Percentiles rank a stretch among this genome's conserved stretches.
These are phyloP conservation scores for Coniochaeta ligniaria DNA, from an alignment of 2,329 filamentous ascomycete genomes.

Conservation along the genomic window DNA sequence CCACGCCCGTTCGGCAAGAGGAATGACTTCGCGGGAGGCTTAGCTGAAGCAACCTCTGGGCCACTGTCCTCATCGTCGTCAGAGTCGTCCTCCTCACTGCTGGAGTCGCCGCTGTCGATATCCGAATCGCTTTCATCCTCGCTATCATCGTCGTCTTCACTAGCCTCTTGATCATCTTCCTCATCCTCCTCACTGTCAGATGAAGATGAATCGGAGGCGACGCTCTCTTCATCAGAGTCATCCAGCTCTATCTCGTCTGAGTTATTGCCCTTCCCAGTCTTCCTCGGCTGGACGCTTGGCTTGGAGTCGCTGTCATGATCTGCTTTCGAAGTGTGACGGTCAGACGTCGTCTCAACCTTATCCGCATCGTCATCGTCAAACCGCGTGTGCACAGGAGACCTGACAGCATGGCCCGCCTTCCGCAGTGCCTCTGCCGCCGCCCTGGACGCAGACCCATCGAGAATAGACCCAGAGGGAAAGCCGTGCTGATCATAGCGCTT, in stretches of 20 bases:
- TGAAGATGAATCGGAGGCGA: slow-evolving; percentile 5
- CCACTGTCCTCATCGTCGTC: slow-evolving; percentile 7
- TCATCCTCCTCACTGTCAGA: slow-evolving; percentile 11
- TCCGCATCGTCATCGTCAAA: slow-evolving; percentile 8
- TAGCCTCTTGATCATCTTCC: slow-evolving; percentile 10
- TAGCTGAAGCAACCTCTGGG: neutral
- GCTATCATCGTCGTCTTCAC: slow-evolving; percentile 14
- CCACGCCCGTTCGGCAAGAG: slow-evolving; percentile 8
- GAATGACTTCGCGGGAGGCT: neutral
- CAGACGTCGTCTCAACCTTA: neutral
- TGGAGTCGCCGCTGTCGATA: slow-evolving; percentile 4
- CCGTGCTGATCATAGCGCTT: slow-evolving; percentile 28
- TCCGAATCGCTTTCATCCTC: slow-evolving; percentile 5
- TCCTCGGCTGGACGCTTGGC: neutral
- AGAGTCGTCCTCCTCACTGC: slow-evolving; percentile 4
- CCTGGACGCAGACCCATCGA: slow-evolving; percentile 24
- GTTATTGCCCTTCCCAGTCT: neutral
- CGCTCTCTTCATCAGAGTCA: neutral
- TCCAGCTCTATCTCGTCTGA: neutral
- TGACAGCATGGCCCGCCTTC: slow-evolving; percentile 17
- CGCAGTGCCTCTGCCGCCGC: slow-evolving; percentile 25
- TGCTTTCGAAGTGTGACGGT: neutral
- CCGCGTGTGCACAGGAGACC: slow-evolving; percentile 16
- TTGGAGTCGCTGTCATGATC: neutral
- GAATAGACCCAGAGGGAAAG: slow-evolving; percentile 30